phyloP scores from a whole-genome alignment of 2,329 filamentous ascomycete species.

The Neofusicoccum laricinum region DNA sequence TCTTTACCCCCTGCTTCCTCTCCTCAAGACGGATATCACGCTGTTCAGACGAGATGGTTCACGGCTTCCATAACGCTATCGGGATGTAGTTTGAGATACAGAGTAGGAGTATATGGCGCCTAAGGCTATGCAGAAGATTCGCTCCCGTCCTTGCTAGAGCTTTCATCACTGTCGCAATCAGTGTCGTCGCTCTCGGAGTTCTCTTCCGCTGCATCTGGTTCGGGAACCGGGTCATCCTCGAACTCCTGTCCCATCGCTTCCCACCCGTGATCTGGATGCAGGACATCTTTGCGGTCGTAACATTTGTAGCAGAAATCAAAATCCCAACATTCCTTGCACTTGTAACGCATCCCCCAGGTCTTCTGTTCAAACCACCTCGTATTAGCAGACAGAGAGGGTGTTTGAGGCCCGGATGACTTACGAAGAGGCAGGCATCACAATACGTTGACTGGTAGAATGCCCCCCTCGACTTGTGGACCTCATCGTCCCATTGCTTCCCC shows the following conservation, averaged over 20 bases:
- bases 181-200: background rate
- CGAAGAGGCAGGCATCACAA: too few relatives aligned
- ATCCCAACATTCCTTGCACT: slow-evolving; percentile 4
- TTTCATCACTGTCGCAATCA: background rate
- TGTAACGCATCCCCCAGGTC: too few relatives aligned
- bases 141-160: background rate
- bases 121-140: background rate
- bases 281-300: background rate
- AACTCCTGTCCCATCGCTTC: background rate
- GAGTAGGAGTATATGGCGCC: too few relatives aligned
- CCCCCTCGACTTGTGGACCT: background rate
- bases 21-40: too few relatives aligned
- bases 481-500: background rate
- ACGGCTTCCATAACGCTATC: too few relatives aligned
- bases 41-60: too few relatives aligned
- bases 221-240: background rate
- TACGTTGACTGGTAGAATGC: background rate
- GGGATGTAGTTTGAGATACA: too few relatives aligned
- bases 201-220: background rate
- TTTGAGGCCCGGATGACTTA: too few relatives aligned
- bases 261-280: background rate
- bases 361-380: too few relatives aligned
- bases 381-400: too few relatives aligned
- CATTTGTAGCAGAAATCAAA: slow-evolving; percentile 17
- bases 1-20: too few relatives aligned